Base-by-base conservation (phyloP, 2,329 filamentous ascomycete species). In the Cercospora zeina region DNA sequence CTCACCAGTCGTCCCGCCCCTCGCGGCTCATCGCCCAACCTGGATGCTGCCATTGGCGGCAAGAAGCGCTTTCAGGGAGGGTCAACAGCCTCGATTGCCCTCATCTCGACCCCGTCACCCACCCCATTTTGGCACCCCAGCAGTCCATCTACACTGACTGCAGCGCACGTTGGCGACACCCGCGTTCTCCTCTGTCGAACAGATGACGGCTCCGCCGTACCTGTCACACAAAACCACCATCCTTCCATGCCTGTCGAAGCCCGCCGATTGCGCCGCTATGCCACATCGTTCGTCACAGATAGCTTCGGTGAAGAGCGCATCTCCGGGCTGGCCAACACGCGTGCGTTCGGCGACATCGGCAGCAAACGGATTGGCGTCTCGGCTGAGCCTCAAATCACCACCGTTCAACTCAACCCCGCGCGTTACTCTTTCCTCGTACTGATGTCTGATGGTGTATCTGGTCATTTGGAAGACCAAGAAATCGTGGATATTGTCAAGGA, bases 221-320 rank as follows among this genome's bases (percentile, higher is more conserved):
- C 93, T 0, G 76, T 96, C 37, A 97, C 95, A 0, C 91, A 89
- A 19, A 91, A 96, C 74, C 95, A 99, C 76, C 95, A 96, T 74
- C 93, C 95, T 0, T 90, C 87, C n/a, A 86, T 89, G 4, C 95
- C 95, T 0, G 82, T 87, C 59, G 95, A 99, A 79, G 88, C 89
- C 9, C 87, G 86, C 45, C 86, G 95, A 7, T 83, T 99, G 24
- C 89, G 93, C 49, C 88, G 93, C 54, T 97, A 93, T 74, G 90
- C 92, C 1, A 86, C 89, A 31, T 88, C 89, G 2, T 93, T 97
- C 74, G 89, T 96, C 16, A 95, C 93, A 0, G 95, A 99, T 77
- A 96, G 91, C 34, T 99, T 99, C 75, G 95, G 95, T 72, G 95
- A 99, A 78, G 93, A 97, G 77, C 91, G 95, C 69, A 95, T 99